Conservation (phyloP, 176 grass and related monocot genomes). For the Puccinellia tenuiflora region DNA sequence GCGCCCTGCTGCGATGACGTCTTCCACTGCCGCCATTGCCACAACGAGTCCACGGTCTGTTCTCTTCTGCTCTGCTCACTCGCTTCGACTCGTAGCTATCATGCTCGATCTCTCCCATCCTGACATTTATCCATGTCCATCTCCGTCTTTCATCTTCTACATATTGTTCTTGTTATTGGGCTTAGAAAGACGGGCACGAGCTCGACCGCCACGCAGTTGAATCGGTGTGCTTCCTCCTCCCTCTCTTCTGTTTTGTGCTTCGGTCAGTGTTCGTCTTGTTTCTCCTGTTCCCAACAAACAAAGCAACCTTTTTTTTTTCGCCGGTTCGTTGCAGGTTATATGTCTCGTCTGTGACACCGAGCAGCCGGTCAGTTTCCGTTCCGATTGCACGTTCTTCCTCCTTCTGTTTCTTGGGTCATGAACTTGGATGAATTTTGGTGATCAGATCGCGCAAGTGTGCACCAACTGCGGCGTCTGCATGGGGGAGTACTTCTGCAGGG, state of each 20-base stretch:
- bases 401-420: background rate
- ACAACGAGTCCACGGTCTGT: constrained; percentile 75
- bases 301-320: background rate
- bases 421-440: background rate
- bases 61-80: background rate
- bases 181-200: constrained; percentile 78
- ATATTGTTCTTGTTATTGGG: background rate
- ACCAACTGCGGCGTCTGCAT: constrained; percentile 71
- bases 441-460: constrained; percentile 61
- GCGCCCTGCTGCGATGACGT: constrained; percentile 78
- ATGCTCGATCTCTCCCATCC: background rate
- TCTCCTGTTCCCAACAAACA: background rate
- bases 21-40: constrained; percentile 90
- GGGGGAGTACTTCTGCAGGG: constrained; percentile 82
- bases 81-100: background rate
- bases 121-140: background rate
- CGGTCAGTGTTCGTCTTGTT: background rate
- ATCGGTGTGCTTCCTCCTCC: constrained; percentile 26
- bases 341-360: constrained; percentile 81
- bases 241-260: background rate
- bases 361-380: constrained; percentile 47
- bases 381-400: background rate
- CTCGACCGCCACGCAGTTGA: constrained; percentile 57
- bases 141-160: background rate
- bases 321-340: constrained; percentile 41